These are phyloP conservation scores for Ustilago vetiveriae DNA, from an alignment of 1,284 basidiomycete species.

Conservation along the genomic window DNA sequence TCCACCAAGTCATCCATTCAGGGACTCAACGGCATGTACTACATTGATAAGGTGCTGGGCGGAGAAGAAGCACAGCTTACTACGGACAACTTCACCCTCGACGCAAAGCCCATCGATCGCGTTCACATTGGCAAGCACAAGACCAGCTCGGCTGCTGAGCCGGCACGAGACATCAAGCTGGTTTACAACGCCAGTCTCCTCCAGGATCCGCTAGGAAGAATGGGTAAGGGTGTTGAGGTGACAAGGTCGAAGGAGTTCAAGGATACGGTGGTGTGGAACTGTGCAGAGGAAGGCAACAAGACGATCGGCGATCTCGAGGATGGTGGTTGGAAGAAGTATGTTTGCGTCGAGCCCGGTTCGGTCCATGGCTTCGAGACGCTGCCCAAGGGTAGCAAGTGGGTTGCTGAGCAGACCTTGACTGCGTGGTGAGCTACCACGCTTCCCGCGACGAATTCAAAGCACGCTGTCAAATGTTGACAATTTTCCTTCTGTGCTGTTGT, in stretches of 20 bases:
- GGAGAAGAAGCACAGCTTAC: conserved; percentile 25
- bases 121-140: conserved; percentile 43
- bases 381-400: conserved; percentile 53
- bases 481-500: too few species aligned
- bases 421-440: conserved; percentile 36
- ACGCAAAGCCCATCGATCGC: conserved; percentile 45
- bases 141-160: conserved; percentile 6
- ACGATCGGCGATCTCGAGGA: conserved; percentile 67
- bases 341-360: conserved; percentile 68
- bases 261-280: conserved; percentile 68
- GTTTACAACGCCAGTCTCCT: conserved; percentile 38
- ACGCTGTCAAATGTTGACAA: too few species aligned
- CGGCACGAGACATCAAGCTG: conserved; percentile 34
- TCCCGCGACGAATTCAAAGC: too few species aligned
- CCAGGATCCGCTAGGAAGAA: conserved; percentile 30
- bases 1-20: conserved; percentile 41
- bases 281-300: conserved; percentile 61
- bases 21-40: conserved; percentile 46
- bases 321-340: conserved; percentile 64
- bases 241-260: conserved; percentile 43
- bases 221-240: conserved; percentile 48
- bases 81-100: conserved; percentile 25
- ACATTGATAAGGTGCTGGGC: conserved; percentile 51
- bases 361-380: conserved; percentile 60
- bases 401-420: conserved; percentile 36